Evolutionary conservation across 2,329 filamentous ascomycete species (phyloP).

Genomic region (Pseudocercospora musae): DNA sequence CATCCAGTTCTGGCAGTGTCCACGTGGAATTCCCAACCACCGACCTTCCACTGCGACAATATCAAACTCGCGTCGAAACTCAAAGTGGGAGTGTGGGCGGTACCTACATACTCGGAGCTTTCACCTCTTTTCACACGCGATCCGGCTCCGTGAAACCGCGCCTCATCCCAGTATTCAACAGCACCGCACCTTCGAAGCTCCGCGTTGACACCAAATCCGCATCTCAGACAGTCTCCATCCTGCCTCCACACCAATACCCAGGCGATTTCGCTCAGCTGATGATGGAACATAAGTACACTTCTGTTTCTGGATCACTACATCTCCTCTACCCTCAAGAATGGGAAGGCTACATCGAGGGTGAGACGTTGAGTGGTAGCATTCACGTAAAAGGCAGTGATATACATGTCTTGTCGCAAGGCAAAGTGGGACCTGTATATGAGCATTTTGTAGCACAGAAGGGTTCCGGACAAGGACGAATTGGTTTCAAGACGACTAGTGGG

Average conservation of each 20-base stretch:
- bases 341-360: slow-evolving; percentile 40
- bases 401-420: slow-evolving; percentile 31
- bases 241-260: slow-evolving; percentile 32
- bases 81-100: slow-evolving; percentile 40
- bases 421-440: slow-evolving; percentile 27
- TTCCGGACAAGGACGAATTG: slow-evolving; percentile 33
- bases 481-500: slow-evolving; percentile 32
- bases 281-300: slow-evolving; percentile 38
- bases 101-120: slow-evolving; percentile 41
- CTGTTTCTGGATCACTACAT: slow-evolving; percentile 34
- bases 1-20: slow-evolving; percentile 39
- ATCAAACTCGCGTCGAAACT: slow-evolving; percentile 39
- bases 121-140: slow-evolving; percentile 36
- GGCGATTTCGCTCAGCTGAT: slow-evolving; percentile 27
- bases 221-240: slow-evolving; percentile 34
- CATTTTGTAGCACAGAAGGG: slow-evolving; percentile 42
- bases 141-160: slow-evolving; percentile 40
- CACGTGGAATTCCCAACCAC: slow-evolving; percentile 33
- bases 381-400: slow-evolving; percentile 40
- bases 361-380: slow-evolving; percentile 38
- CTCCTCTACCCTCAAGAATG: slow-evolving; percentile 43
- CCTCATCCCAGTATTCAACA: slow-evolving; percentile 36
- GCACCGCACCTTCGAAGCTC: slow-evolving; percentile 27
- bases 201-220: slow-evolving; percentile 38
- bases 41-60: slow-evolving; percentile 40